Evolutionary conservation across 179 eudicot species (phyloP), one percentile per base, ranked within the genome.

Genomic region (Silene noctiflora): DNA sequence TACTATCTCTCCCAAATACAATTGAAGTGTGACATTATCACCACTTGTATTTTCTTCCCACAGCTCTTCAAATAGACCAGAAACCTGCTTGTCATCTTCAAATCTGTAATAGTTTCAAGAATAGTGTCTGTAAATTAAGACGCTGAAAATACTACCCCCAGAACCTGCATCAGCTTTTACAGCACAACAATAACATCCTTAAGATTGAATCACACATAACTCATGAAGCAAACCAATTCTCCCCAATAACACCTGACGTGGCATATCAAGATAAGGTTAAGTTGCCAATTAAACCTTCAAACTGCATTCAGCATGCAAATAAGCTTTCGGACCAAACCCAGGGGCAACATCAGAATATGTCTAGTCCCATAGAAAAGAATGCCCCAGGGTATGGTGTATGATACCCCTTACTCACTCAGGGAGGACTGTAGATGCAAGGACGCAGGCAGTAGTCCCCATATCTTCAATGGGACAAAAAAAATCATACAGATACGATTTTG

Each of bases 21-120:
- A 80, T 67, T 94, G 98, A 79, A 94, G 94, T 24, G 96, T 92
- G 79, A 88, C 81, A 79, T 91, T 81, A 81, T 92, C 98, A 68
- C 91, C 90, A 85, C 93, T 86, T 79, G 93, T 92, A 77, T 84
- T 94, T 86, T 94, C 98, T 79, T 92, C 98, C 97, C 98, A 94
- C 74, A 94, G 74, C 69, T 94, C 98, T 78, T 90, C 96, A 79
- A 88, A 94, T 61, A 94, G 83, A 73, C 83, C 82, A 75, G 97
- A 85, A 51, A 92, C 87, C 48, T 80, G 78, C 87, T 94, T 92
- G 75, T 94, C 96, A 82, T 94, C 98, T 83, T 94, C 98, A 88
- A 92, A 94, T 82, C 98, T 94, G 86, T 83, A 85, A 6, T 12
- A 29, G 42, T 33, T 58, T 72, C 60, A 64, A 44, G 21, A 44